Percentiles rank a stretch among this genome's conserved stretches.
Evolutionary conservation across 768 basidiomycete species (phyloP).

Genomic region (Melanogaster broomeanus): DNA sequence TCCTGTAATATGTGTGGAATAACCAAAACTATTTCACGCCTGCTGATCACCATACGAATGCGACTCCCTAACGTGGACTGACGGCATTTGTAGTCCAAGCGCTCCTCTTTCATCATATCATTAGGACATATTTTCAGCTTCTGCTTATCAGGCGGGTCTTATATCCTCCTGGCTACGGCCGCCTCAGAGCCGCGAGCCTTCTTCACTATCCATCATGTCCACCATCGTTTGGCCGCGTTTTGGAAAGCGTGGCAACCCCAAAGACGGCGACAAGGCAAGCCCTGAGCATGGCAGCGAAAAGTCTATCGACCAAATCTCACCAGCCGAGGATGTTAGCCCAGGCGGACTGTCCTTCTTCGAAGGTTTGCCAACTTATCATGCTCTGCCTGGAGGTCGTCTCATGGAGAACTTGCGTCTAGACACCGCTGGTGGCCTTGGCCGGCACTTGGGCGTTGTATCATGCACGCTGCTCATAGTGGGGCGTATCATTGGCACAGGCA

Average conservation of each 20-base stretch:
- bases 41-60: too few relatives aligned
- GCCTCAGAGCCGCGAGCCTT: too few relatives aligned
- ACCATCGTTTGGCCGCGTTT: constrained; percentile 1
- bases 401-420: constrained; percentile 28
- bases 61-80: too few relatives aligned
- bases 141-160: neutral
- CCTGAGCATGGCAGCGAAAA: constrained; percentile 2
- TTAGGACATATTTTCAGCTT: neutral
- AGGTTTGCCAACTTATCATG: constrained; percentile 29
- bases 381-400: neutral
- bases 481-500: constrained; percentile 61
- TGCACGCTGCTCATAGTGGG: constrained; percentile 61
- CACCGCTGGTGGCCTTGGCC: constrained; percentile 56
- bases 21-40: too few relatives aligned
- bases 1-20: too few relatives aligned
- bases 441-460: constrained; percentile 56
- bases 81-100: neutral
- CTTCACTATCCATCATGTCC: constrained; percentile 8
- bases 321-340: constrained; percentile 30
- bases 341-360: constrained; percentile 52
- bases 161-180: neutral
- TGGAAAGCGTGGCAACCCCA: neutral
- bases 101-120: too few relatives aligned
- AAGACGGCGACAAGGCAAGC: neutral
- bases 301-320: neutral